Evolutionary conservation across 352 stramenopile genomes (phyloP).

Genomic region (Phytophthora fragariae): DNA sequence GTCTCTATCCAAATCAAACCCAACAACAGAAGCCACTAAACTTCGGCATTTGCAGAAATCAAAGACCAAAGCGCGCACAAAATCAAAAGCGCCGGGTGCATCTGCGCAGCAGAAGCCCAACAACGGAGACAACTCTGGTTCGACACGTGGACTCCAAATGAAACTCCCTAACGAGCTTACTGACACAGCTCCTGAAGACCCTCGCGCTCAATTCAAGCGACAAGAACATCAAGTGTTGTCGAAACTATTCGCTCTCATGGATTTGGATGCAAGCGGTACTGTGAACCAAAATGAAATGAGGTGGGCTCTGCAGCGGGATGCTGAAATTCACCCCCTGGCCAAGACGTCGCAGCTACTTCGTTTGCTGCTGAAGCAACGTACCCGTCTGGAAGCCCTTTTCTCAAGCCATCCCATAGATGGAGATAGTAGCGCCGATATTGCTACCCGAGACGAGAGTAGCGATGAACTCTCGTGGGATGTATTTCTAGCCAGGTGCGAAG

Average conservation of each 20-base stretch:
- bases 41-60: slow-evolving; percentile 26
- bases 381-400: slow-evolving; percentile 43
- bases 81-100: slow-evolving; percentile 5
- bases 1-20: slow-evolving; percentile 39
- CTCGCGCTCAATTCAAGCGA: slow-evolving; percentile 37
- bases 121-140: slow-evolving; percentile 19
- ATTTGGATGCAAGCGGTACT: slow-evolving; percentile 67
- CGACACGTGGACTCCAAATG: slow-evolving; percentile 25
- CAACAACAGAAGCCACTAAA: slow-evolving; percentile 12
- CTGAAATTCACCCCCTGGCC: slow-evolving; percentile 59
- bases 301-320: slow-evolving; percentile 71
- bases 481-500: slow-evolving; percentile 58
- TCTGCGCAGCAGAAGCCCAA: slow-evolving; percentile 3
- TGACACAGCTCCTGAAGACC: slow-evolving; percentile 2
- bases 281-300: slow-evolving; percentile 72
- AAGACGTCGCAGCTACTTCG: slow-evolving; percentile 55
- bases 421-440: not conserved
- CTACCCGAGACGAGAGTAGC: slow-evolving; percentile 5
- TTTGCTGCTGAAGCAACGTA: slow-evolving; percentile 65
- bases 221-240: slow-evolving; percentile 50
- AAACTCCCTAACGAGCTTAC: not conserved
- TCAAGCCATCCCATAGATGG: not conserved
- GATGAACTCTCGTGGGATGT: slow-evolving; percentile 61
- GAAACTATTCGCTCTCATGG: slow-evolving; percentile 69
- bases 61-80: slow-evolving; percentile 26